Conservation (phyloP, 2,329 filamentous ascomycete species). For the Simplicillium aogashimaense region DNA sequence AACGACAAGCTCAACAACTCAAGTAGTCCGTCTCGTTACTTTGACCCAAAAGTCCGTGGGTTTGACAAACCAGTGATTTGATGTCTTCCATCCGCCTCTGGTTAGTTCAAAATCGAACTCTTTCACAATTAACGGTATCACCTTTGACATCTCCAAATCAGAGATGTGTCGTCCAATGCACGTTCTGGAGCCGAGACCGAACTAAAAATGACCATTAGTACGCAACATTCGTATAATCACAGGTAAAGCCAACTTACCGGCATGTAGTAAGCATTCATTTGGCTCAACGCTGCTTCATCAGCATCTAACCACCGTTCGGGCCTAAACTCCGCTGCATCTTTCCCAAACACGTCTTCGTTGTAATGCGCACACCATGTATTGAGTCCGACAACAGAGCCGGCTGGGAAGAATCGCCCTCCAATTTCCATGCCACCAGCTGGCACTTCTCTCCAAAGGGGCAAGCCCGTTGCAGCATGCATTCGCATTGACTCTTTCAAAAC, state of each 20-base stretch:
- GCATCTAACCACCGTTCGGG: conserved; percentile 30
- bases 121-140: conserved; percentile 26
- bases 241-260: conserved; percentile 11
- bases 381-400: conserved; percentile 21
- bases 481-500: conserved; percentile 43
- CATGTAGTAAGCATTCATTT: conserved; percentile 18
- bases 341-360: conserved; percentile 19
- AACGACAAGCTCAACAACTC: too few relatives aligned
- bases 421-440: conserved; percentile 32
- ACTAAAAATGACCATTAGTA: conserved; percentile 14
- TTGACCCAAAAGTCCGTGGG: conserved; percentile 26
- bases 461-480: conserved; percentile 35
- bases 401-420: conserved; percentile 18
- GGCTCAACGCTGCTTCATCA: conserved; percentile 13
- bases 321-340: conserved; percentile 22
- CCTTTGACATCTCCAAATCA: conserved; percentile 30
- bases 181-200: conserved; percentile 28
- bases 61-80: conserved; percentile 33
- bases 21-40: conserved; percentile 3
- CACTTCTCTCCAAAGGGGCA: conserved; percentile 38
- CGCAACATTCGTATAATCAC: background rate
- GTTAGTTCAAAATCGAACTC: conserved; percentile 21
- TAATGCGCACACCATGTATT: conserved; percentile 25
- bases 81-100: conserved; percentile 18
- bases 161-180: conserved; percentile 34